A percentile compares a stretch with the other conserved stretches of the same genome.
These are phyloP conservation scores for Rhododendron griersonianum DNA, from an alignment of 148 eudicot genomes.

Conservation along the genomic window DNA sequence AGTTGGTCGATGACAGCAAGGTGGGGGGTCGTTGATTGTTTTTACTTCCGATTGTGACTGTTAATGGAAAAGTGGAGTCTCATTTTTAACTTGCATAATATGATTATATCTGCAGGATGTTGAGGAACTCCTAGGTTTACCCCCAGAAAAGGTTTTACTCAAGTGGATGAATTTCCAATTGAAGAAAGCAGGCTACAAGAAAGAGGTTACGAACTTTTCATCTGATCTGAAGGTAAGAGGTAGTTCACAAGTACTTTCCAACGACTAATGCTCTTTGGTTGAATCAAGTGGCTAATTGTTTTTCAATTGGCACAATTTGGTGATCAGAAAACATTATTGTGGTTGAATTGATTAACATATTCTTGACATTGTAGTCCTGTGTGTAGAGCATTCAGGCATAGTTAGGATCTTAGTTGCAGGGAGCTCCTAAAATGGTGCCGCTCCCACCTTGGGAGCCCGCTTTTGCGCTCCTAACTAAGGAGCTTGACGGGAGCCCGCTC, in stretches of 20 bases:
- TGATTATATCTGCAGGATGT: conserved; percentile 48
- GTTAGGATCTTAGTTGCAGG: no score
- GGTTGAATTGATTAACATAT: background rate
- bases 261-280: background rate
- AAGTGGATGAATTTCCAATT: conserved; percentile 90
- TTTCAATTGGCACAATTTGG: background rate
- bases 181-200: conserved; percentile 69
- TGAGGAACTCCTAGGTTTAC: conserved; percentile 63
- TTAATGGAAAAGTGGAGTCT: background rate
- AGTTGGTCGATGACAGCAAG: conserved; percentile 68
- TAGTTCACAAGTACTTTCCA: background rate
- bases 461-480: no score
- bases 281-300: background rate
- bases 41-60: background rate
- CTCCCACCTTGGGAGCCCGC: no score
- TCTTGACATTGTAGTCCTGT: background rate
- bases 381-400: background rate
- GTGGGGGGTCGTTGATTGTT: conserved; percentile 20
- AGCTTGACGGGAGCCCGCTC: no score
- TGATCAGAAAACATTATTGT: background rate
- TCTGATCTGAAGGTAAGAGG: conserved; percentile 67
- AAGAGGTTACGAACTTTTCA: conserved; percentile 70
- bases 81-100: background rate
- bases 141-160: conserved; percentile 71
- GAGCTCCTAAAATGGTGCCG: no score